A percentile compares a stretch with the other conserved stretches of the same genome.
phyloP scores from a whole-genome alignment of 139 green algal species.

The Chlorella sp. region DNA sequence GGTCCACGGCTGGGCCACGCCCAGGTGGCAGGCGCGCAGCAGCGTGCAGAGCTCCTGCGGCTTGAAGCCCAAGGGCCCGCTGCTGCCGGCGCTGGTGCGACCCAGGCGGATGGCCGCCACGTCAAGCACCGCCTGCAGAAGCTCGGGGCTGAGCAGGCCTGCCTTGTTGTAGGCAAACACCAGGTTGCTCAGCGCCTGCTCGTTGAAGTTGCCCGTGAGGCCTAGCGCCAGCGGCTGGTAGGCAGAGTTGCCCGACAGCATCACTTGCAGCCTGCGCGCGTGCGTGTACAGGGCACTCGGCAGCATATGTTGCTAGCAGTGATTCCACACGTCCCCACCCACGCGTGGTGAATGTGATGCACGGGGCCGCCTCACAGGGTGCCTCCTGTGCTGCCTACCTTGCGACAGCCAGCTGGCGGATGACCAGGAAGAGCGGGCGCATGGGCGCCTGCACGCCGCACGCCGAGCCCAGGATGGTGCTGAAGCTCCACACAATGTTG shows the following conservation, averaged over 20 bases:
- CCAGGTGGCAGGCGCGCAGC: constrained; percentile 22
- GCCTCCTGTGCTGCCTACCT: constrained; percentile 24
- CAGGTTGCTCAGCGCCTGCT: constrained; percentile 52
- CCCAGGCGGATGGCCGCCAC: constrained; percentile 36
- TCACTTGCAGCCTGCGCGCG: constrained; percentile 28
- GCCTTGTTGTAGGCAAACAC: constrained; percentile 49
- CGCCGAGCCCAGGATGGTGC: constrained; percentile 33
- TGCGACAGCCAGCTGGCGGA: constrained; percentile 5
- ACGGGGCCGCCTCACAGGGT: no score
- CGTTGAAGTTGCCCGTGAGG: constrained; percentile 45
- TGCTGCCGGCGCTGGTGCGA: constrained; percentile 5
- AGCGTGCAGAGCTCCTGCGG: constrained; percentile 30
- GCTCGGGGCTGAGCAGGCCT: constrained; percentile 31
- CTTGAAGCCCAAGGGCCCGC: constrained; percentile 17
- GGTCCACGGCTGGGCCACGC: constrained; percentile 19
- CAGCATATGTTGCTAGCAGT: no score
- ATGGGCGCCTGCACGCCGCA: constrained; percentile 30
- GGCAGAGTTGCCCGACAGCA: constrained; percentile 7
- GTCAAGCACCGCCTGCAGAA: constrained; percentile 45
- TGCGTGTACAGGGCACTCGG: no score
- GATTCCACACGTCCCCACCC: no score
- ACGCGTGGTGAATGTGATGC: no score
- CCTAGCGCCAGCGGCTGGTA: constrained; percentile 15
- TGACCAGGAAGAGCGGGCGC: constrained; percentile 31
- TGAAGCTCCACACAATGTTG: constrained; percentile 52